These are phyloP conservation scores for Jacaranda mimosifolia DNA, from an alignment of 257 asterid species.

Conservation along the genomic window DNA sequence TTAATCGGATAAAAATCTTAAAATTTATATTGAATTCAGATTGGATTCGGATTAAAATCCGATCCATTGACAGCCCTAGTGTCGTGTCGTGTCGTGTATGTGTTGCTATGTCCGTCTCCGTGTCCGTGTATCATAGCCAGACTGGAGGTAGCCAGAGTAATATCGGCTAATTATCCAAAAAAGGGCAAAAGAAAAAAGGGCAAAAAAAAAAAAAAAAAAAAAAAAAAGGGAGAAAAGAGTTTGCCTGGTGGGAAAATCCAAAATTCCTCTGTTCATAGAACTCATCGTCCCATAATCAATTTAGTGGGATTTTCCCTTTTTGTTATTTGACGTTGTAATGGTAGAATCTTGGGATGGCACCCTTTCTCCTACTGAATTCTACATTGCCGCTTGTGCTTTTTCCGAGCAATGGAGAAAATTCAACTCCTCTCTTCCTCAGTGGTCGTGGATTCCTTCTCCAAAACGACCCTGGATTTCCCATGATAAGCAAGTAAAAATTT, in stretches of 20 bases:
- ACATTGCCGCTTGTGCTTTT: constrained; percentile 63
- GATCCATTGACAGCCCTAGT: no score
- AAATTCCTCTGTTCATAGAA: background rate
- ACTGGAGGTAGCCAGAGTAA: no score
- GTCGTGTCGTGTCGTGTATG: no score
- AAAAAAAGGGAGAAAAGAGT: no score
- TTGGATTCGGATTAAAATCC: no score
- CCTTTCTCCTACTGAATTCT: constrained; percentile 61
- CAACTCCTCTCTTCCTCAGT: constrained; percentile 66
- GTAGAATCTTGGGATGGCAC: constrained; percentile 63
- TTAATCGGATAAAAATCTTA: no score
- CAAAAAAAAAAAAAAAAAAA: background rate
- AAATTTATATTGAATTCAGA: no score
- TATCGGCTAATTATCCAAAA: no score
- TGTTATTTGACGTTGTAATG: constrained; percentile 25
- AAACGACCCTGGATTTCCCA: constrained; percentile 54
- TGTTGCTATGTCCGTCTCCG: no score
- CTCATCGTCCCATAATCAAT: background rate
- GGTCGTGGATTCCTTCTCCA: constrained; percentile 69
- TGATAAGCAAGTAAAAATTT: constrained; percentile 39
- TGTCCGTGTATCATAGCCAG: no score
- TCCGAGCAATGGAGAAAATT: constrained; percentile 68
- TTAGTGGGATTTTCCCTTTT: background rate
- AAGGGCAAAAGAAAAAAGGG: no score
- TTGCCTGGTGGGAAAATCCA: background rate